A percentile compares a stretch with the other conserved stretches of the same genome.
Evolutionary conservation across 1,139 yeast species (phyloP).

Genomic region (Groenewaldozyma auringiensis): DNA sequence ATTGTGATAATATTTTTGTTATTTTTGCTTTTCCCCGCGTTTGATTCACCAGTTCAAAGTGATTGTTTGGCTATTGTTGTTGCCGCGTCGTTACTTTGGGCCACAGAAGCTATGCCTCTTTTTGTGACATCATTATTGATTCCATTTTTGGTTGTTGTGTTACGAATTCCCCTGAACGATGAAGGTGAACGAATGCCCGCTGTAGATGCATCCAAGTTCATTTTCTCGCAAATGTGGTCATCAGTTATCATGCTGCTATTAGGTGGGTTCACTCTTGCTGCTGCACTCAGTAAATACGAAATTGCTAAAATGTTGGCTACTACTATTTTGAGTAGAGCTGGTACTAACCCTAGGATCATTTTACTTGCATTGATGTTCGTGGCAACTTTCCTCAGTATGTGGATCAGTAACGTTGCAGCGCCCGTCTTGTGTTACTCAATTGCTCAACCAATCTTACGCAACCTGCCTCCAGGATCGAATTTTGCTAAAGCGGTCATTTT

Average conservation of each 20-base stretch:
- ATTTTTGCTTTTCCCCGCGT: constrained; percentile 46
- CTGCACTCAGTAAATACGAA: constrained; percentile 84
- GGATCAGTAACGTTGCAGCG: constrained; percentile 95
- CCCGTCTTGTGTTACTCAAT: constrained; percentile 88
- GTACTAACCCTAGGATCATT: constrained; percentile 74
- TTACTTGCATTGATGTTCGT: constrained; percentile 76
- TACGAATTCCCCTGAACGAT: constrained; percentile 56
- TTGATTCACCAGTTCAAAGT: constrained; percentile 55
- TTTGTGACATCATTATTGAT: constrained; percentile 76
- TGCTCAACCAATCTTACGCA: constrained; percentile 78
- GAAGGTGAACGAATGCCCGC: constrained; percentile 47
- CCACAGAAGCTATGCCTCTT: constrained; percentile 84
- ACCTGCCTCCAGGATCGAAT: constrained; percentile 67
- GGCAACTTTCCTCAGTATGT: constrained; percentile 80
- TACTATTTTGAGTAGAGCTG: constrained; percentile 69
- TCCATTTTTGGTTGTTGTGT: constrained; percentile 68
- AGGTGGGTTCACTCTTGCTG: constrained; percentile 93
- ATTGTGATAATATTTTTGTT: constrained; percentile 44
- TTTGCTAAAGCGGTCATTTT: constrained; percentile 78
- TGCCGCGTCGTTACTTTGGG: constrained; percentile 81
- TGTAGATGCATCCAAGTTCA: constrained; percentile 62
- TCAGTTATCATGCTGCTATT: constrained; percentile 80
- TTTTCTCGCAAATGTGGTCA: constrained; percentile 87
- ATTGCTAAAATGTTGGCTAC: constrained; percentile 83
- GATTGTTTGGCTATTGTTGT: constrained; percentile 78